These are phyloP conservation scores for Claviceps spartinae DNA, from an alignment of 2,329 filamentous ascomycete genomes.

Conservation along the genomic window DNA sequence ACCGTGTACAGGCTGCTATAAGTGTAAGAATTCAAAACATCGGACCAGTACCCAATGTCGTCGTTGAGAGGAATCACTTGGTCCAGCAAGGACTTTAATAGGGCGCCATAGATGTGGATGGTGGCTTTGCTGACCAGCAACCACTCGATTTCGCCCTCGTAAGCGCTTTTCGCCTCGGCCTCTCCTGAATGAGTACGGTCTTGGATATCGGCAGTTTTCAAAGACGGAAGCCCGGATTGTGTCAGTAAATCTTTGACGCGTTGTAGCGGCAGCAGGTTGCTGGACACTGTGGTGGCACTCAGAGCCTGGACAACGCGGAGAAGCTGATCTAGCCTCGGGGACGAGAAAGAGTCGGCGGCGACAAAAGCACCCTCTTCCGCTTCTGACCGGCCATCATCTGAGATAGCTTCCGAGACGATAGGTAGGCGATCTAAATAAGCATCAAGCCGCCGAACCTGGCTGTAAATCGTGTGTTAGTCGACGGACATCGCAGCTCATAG, in stretches of 20 bases:
- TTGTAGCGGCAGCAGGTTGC: conserved; percentile 44
- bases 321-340: conserved; percentile 45
- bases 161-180: conserved; percentile 28
- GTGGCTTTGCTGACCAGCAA: conserved; percentile 81
- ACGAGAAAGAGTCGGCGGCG: conserved; percentile 30
- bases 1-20: conserved; percentile 73
- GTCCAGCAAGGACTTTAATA: conserved; percentile 64
- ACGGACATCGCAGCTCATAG: background rate
- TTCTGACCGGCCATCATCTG: conserved; percentile 27
- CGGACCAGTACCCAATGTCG: conserved; percentile 93
- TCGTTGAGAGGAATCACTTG: conserved; percentile 74
- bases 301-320: conserved; percentile 56
- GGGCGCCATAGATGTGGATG: conserved; percentile 74
- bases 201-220: conserved; percentile 16
- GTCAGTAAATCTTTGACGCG: conserved; percentile 49
- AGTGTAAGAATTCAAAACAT: conserved; percentile 63
- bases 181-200: conserved; percentile 17
- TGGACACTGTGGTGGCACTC: conserved; percentile 53
- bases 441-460: conserved; percentile 50
- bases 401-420: conserved; percentile 25
- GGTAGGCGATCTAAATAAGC: conserved; percentile 50
- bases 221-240: conserved; percentile 43
- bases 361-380: conserved; percentile 21
- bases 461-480: conserved; percentile 16
- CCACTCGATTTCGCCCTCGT: conserved; percentile 79